phyloP scores from a whole-genome alignment of 352 stramenopile species.

The Peronospora tabacina region DNA sequence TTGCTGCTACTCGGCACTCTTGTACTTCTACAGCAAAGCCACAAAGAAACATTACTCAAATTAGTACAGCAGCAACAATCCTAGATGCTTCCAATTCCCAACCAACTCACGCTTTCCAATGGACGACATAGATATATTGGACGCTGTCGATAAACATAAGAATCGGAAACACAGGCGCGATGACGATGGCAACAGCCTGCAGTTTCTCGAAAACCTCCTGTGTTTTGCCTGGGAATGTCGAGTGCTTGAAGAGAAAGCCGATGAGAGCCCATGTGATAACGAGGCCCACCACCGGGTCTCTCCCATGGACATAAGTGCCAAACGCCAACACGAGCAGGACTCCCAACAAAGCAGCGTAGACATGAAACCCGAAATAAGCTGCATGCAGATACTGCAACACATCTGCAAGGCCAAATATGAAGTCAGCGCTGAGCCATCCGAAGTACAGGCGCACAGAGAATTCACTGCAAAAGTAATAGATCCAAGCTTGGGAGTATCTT shows the following conservation, averaged over 20 bases:
- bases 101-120: constrained; percentile 41
- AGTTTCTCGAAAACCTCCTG: constrained; percentile 42
- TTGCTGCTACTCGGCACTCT: constrained; percentile 24
- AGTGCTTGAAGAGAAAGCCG: constrained; percentile 33
- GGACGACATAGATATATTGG: constrained; percentile 39
- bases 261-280: constrained; percentile 42
- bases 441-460: constrained; percentile 54
- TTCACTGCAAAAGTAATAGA: constrained; percentile 52
- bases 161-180: constrained; percentile 39
- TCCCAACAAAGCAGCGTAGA: constrained; percentile 38
- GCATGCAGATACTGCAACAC: constrained; percentile 44
- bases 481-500: constrained; percentile 34
- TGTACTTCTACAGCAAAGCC: constrained; percentile 1
- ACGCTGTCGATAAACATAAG: constrained; percentile 36
- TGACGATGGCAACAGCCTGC: constrained; percentile 37
- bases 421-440: constrained; percentile 41
- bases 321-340: constrained; percentile 40
- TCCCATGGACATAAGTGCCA: constrained; percentile 39
- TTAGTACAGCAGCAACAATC: constrained; percentile 1
- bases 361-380: constrained; percentile 37
- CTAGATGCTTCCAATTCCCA: not conserved
- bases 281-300: constrained; percentile 42
- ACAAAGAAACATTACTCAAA: constrained; percentile 3
- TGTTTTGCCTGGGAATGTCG: constrained; percentile 33
- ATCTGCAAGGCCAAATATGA: constrained; percentile 37